Evolutionary conservation across 176 grass and related monocot genomes (phyloP), one percentile per base, ranked within the genome.

Genomic region (Oryza meyeriana): DNA sequence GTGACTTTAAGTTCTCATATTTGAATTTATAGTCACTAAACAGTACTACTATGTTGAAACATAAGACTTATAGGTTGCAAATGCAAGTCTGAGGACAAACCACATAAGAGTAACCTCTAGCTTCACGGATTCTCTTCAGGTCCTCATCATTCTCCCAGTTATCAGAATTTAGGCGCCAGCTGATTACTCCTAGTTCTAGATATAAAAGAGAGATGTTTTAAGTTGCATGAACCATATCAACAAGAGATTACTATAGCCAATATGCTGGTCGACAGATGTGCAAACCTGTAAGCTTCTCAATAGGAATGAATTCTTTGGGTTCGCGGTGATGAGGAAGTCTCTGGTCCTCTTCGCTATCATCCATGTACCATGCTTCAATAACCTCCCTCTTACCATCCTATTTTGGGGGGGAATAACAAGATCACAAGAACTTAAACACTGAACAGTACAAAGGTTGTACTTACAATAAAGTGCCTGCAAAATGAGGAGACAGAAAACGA

Each of bases 281-380:
- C 10, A 61, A 82, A 96, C 94, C 90, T 87, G 88, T 78, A 36
- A 97, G 86, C 78, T 93, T 93, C 0, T 87, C 86, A 14, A 97
- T 78, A 63, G 90, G 77, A 78, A 97, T 52, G 67, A 97, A 97
- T 85, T 97, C 74, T 83, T 91, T 89, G 14, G 90, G 94, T 70
- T 93, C 87, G 35, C 88, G 67, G 69, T 97, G 88, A 88, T 93
- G 94, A 77, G 94, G 85, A 85, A 93, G 86, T 62, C 88, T 90
- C 68, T 97, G 94, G 77, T 97, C 94, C 34, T 93, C 94, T 66
- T 93, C 62, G 72, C 84, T 91, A 57, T 93, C 86, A 73, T 97
- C 94, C 94, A 97, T 97, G 86, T 93, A 97, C 94, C 94, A 97
- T 36, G 90, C 88, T 82, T 86, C 81, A 47, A 97, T 73, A 52